A percentile compares a stretch with the other conserved stretches of the same genome.
Conservation (phyloP, 441 rosid species). For the Dalechampia spathulata region DNA sequence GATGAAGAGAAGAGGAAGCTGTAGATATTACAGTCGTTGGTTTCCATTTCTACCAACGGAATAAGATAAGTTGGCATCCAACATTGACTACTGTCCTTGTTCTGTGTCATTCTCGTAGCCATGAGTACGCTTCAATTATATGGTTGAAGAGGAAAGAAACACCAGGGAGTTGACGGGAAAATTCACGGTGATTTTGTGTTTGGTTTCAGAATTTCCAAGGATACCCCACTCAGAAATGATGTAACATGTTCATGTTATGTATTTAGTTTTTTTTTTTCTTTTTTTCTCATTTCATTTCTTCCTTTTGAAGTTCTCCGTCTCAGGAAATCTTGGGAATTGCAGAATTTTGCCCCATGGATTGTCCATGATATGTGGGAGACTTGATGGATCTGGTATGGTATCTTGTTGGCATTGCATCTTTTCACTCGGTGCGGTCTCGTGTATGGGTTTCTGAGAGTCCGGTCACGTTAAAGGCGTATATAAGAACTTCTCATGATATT, state of each 20-base stretch:
- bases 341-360: slow-evolving; percentile 32
- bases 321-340: slow-evolving; percentile 21
- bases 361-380: neutral
- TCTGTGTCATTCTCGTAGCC: slow-evolving; percentile 28
- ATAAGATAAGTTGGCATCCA: slow-evolving; percentile 30
- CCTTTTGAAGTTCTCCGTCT: slow-evolving; percentile 10
- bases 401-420: slow-evolving; percentile 12
- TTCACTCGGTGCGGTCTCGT: slow-evolving; percentile 21
- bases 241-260: slow-evolving; percentile 31
- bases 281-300: too few relatives aligned
- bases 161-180: neutral
- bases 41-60: slow-evolving; percentile 20
- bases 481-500: slow-evolving; percentile 20
- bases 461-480: slow-evolving; percentile 27
- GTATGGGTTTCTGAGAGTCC: slow-evolving; percentile 31
- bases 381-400: slow-evolving; percentile 29
- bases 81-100: slow-evolving; percentile 30
- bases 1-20: slow-evolving; percentile 12
- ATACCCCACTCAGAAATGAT: slow-evolving; percentile 13
- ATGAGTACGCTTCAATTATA: slow-evolving; percentile 31
- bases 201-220: too few relatives aligned
- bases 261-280: slow-evolving; percentile 16
- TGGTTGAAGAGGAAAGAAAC: slow-evolving; percentile 25
- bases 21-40: slow-evolving; percentile 19
- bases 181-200: too few relatives aligned